Evolutionary conservation across 768 basidiomycete genomes (phyloP).

Genomic region (Mycena sanguinolenta): DNA sequence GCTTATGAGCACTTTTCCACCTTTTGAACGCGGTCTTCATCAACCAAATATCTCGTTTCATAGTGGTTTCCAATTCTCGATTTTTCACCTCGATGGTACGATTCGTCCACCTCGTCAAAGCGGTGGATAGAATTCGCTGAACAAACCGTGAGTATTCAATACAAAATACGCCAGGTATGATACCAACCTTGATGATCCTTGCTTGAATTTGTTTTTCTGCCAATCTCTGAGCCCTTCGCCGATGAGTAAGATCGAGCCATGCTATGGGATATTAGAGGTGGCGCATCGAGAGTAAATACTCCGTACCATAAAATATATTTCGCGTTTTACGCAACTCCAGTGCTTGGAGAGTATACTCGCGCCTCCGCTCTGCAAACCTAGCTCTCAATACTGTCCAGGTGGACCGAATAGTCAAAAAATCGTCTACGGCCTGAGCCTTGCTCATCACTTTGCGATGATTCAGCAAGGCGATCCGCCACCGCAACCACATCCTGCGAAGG

Average conservation of each 20-base stretch:
- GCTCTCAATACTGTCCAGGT: slow-evolving; percentile 64
- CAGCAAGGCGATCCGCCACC: slow-evolving; percentile 71
- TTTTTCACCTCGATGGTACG: slow-evolving; percentile 81
- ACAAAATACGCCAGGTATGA: not conserved
- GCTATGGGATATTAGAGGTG: slow-evolving; percentile 19
- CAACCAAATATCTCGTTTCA: slow-evolving; percentile 22
- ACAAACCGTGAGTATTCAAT: slow-evolving; percentile 3
- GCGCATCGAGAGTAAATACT: not conserved
- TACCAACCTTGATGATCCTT: slow-evolving; percentile 23
- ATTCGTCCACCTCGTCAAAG: slow-evolving; percentile 75
- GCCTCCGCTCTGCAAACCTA: slow-evolving; percentile 57
- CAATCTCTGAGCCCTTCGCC: slow-evolving; percentile 17
- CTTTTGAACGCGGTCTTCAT: slow-evolving; percentile 71
- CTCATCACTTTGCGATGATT: slow-evolving; percentile 62
- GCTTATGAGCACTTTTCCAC: slow-evolving; percentile 74
- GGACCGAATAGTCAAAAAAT: slow-evolving; percentile 62
- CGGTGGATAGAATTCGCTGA: slow-evolving; percentile 66
- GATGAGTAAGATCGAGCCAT: slow-evolving; percentile 33
- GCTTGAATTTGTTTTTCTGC: slow-evolving; percentile 25
- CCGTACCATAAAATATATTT: slow-evolving; percentile 51
- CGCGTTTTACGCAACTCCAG: slow-evolving; percentile 49
- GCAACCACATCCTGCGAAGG: slow-evolving; percentile 55
- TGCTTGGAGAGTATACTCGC: slow-evolving; percentile 59
- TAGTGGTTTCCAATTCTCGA: slow-evolving; percentile 71
- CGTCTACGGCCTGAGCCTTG: slow-evolving; percentile 67